Conservation (phyloP, 805 yeast genomes). For the Saccharomyces kudriavzevii region DNA sequence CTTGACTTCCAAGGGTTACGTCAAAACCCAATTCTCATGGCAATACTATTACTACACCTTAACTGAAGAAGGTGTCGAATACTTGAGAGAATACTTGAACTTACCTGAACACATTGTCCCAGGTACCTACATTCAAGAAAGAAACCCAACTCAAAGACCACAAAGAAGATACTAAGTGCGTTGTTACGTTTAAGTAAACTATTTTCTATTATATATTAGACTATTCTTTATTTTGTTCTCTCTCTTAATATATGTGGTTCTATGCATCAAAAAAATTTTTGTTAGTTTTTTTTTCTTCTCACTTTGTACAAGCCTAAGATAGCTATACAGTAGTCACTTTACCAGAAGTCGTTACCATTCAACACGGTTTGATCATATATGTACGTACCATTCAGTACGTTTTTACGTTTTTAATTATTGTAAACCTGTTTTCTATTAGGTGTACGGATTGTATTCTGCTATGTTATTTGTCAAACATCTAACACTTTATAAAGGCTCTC, state of each 20-base stretch:
- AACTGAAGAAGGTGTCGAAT: conserved; percentile 98
- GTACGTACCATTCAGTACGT: not conserved
- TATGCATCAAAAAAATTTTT: not conserved
- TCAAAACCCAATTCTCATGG: conserved; percentile 99
- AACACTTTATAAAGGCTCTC: not conserved
- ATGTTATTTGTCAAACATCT: not conserved
- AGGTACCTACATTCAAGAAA: conserved; percentile 91
- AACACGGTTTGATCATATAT: not conserved
- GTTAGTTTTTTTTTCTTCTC: not conserved
- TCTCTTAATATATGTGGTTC: not conserved
- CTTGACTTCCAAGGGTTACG: conserved; percentile 96
- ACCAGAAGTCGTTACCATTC: not conserved
- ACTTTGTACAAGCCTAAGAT: not conserved
- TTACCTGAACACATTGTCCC: conserved; percentile 98
- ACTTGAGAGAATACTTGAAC: conserved; percentile 95
- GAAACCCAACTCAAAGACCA: conserved; percentile 70
- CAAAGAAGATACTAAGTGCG: conserved; percentile 39
- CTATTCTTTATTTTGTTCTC: not conserved
- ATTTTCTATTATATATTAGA: not conserved
- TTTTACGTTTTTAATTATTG: not conserved
- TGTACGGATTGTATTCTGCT: not conserved
- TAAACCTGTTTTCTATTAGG: not conserved
- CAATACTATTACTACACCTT: conserved; percentile 99
- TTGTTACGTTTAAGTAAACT: not conserved
- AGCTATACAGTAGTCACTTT: not conserved